phyloP scores from a whole-genome alignment of 768 basidiomycete genomes.

The Ramaria rubella region DNA sequence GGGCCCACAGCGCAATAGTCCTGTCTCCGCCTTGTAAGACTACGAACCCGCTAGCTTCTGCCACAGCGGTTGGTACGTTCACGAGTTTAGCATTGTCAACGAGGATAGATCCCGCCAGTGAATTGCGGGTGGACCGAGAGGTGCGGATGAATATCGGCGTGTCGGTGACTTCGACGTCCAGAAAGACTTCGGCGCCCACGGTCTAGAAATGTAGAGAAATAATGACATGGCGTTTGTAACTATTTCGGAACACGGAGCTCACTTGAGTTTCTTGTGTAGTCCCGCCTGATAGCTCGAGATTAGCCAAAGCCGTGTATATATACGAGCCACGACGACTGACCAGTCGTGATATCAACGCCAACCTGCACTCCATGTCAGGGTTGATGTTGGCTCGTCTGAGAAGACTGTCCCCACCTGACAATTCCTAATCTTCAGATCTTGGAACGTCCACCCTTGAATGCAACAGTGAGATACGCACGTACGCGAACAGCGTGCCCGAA shows the following conservation, averaged over 20 bases:
- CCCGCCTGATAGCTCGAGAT: neutral
- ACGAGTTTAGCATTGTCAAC: slow-evolving; percentile 56
- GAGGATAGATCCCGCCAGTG: slow-evolving; percentile 52
- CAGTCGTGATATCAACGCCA: slow-evolving; percentile 5
- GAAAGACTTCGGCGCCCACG: slow-evolving; percentile 3
- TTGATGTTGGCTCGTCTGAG: neutral
- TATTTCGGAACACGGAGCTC: neutral
- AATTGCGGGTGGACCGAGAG: slow-evolving; percentile 31
- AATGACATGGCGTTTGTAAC: neutral
- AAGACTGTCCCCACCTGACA: neutral
- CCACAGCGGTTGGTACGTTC: slow-evolving; percentile 60
- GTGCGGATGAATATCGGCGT: slow-evolving; percentile 8
- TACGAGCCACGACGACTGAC: neutral
- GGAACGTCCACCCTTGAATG: slow-evolving; percentile 8
- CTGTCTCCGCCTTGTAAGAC: slow-evolving; percentile 52
- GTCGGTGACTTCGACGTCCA: slow-evolving; percentile 6
- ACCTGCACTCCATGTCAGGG: neutral
- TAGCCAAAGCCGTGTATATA: neutral
- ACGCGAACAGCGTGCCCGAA: neutral
- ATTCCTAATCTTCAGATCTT: slow-evolving; percentile 4
- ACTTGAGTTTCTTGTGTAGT: neutral
- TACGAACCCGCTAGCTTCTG: slow-evolving; percentile 42
- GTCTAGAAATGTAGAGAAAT: neutral
- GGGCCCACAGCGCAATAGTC: slow-evolving; percentile 61
- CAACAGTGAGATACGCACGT: neutral